These are phyloP conservation scores for Rhytidhysteron rufulum DNA, from an alignment of 2,329 filamentous ascomycete genomes.

Conservation along the genomic window DNA sequence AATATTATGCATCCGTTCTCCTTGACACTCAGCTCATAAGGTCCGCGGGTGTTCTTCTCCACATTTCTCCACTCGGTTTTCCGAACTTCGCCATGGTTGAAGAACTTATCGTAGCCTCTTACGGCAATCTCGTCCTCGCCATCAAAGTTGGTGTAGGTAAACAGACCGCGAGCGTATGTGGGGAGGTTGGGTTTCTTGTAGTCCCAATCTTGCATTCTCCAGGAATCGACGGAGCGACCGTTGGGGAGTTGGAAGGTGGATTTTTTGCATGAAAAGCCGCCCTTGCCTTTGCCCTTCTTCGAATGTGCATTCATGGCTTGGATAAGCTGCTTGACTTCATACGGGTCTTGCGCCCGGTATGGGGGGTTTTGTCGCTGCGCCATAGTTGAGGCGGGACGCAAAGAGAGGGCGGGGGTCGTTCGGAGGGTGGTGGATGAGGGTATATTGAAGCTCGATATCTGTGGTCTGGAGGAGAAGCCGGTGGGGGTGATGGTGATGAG, in stretches of 20 bases:
- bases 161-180: slow-evolving; percentile 89
- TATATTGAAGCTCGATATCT: too few relatives aligned
- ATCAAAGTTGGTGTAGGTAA: slow-evolving; percentile 69
- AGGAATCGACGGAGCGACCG: slow-evolving; percentile 74
- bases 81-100: slow-evolving; percentile 81
- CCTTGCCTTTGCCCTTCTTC: slow-evolving; percentile 46
- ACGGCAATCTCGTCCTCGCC: slow-evolving; percentile 74
- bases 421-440: too few relatives aligned
- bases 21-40: slow-evolving; percentile 94
- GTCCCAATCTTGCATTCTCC: slow-evolving; percentile 92
- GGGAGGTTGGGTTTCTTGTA: slow-evolving; percentile 86
- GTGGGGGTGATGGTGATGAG: too few relatives aligned
- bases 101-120: slow-evolving; percentile 98
- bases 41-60: slow-evolving; percentile 68
- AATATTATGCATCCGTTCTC: slow-evolving; percentile 99
- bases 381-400: too few relatives aligned
- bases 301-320: slow-evolving; percentile 58
- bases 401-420: too few relatives aligned
- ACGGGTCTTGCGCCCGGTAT: slow-evolving; percentile 64
- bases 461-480: too few relatives aligned
- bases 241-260: slow-evolving; percentile 68
- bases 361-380: slow-evolving; percentile 53
- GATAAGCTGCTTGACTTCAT: slow-evolving; percentile 65
- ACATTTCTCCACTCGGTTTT: slow-evolving; percentile 84
- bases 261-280: slow-evolving; percentile 71